These are phyloP conservation scores for Diatrype stigma DNA, from an alignment of 2,329 filamentous ascomycete genomes.

Conservation along the genomic window DNA sequence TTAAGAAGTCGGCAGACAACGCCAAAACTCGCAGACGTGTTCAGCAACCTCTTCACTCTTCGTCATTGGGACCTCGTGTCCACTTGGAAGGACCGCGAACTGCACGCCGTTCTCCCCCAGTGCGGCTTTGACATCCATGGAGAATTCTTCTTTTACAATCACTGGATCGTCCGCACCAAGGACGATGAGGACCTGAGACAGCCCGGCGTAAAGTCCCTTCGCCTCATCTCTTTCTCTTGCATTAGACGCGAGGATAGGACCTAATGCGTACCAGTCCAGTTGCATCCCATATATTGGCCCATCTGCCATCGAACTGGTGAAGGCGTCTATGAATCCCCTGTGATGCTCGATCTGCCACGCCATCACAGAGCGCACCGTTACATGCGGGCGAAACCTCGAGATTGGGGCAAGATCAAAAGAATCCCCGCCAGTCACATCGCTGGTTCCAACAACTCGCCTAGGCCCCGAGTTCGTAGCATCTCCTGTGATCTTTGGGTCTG, in stretches of 20 bases:
- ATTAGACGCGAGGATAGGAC: conserved; percentile 37
- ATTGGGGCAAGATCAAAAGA: no score
- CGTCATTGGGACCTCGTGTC: background rate
- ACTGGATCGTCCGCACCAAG: conserved; percentile 64
- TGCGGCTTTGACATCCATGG: conserved; percentile 54
- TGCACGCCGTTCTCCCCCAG: conserved; percentile 46
- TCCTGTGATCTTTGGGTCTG: no score
- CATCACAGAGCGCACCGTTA: conserved; percentile 60
- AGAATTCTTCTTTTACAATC: conserved; percentile 60
- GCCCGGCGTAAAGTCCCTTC: conserved; percentile 29
- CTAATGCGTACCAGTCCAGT: conserved; percentile 57
- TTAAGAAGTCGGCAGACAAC: no score
- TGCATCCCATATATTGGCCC: conserved; percentile 65
- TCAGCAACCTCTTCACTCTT: background rate
- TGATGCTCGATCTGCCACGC: conserved; percentile 67
- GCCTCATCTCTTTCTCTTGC: conserved; percentile 20
- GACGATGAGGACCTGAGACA: conserved; percentile 58
- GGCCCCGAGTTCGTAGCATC: no score
- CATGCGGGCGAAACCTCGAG: no score
- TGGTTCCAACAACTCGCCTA: no score
- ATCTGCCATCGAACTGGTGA: conserved; percentile 66
- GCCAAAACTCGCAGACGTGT: background rate
- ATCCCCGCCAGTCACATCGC: no score
- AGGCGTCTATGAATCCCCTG: conserved; percentile 63
- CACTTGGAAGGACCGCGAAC: background rate